phyloP scores from a whole-genome alignment of 305 asterid genomes.

The Coffea humblotiana region DNA sequence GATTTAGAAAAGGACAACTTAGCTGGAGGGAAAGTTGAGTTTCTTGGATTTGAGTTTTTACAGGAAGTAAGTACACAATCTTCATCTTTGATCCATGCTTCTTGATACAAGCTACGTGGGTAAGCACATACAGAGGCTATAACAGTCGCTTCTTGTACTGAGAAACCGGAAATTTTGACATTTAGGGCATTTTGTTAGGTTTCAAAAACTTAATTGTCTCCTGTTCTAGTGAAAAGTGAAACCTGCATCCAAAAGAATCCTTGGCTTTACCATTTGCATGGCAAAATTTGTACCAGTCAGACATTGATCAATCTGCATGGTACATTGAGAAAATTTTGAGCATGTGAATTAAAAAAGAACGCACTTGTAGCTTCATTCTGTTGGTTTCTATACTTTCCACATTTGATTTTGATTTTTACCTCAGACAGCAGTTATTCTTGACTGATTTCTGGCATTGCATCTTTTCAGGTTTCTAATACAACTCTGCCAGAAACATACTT shows the following conservation, averaged over 20 bases:
- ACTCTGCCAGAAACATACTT: constrained; percentile 25
- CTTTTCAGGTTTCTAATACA: constrained; percentile 41
- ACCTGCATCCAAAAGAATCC: neutral
- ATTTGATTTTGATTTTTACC: too few species aligned
- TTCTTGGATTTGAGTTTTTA: constrained; percentile 67
- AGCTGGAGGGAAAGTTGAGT: constrained; percentile 59
- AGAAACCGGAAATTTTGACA: neutral
- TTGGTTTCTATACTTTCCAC: neutral
- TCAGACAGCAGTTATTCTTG: neutral
- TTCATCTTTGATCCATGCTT: constrained; percentile 6
- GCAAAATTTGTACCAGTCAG: neutral
- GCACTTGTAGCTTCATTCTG: neutral
- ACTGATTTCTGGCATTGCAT: neutral
- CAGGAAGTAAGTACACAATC: constrained; percentile 44
- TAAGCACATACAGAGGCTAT: neutral
- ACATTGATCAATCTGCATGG: neutral
- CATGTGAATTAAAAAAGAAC: neutral
- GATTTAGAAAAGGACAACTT: constrained; percentile 50
- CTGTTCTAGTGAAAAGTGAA: neutral
- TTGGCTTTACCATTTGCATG: neutral
- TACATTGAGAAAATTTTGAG: neutral
- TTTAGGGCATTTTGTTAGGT: too few species aligned
- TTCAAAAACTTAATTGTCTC: too few species aligned
- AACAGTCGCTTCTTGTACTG: neutral
- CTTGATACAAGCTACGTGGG: neutral